Base-by-base conservation (phyloP, 306 rosid species). In the Pueraria montana region DNA sequence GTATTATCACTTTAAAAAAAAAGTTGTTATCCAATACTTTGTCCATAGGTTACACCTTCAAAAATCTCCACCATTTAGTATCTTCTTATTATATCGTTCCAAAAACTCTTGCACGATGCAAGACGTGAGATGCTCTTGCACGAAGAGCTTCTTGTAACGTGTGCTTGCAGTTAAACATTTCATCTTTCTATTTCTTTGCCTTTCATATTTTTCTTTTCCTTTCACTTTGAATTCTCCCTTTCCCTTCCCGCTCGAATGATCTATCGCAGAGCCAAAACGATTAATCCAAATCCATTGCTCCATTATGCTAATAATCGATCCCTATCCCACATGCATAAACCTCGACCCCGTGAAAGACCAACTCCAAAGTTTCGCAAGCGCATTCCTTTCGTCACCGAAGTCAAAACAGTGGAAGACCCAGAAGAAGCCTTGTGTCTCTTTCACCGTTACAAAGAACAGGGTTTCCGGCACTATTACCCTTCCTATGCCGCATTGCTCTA, bases 401-500 rank as follows among this genome's bases (percentile, higher is more conserved):
- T 95, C 73, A 93, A 95, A 84, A 79, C 88, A 10, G 61, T 79
- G 8, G 52, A 76, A 36, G 89, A 89, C 83, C 86, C 96, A 45
- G 87, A 88, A 26, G 90, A 95, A 64, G 99, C 97, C 20, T 43
- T 95, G 12, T 85, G 87, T 50, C 94, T 95, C 23, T 95, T 93
- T 61, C 73, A 86, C 8, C 87, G 83, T 21, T 95, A 87, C 88
- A 84, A 69, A 21, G 66, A 88, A 64, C 87, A 65, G 38, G 98
- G 98, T 48, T 89, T 85, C 85, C 91, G 73, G 49, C 98, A 93
- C 82, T 89, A 92, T 78, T 95, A 93, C 83, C 94, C 98, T 74
- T 93, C 98, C 24, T 93, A 93, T 77, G 91, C 98, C 6, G 90
- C 99, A 8, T 88, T 95, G 5, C 80, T 95, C 55, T 95, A 95